Evolutionary conservation across 208 protist genomes (phyloP).

Genomic region (Trypanosomatidae sp.): DNA sequence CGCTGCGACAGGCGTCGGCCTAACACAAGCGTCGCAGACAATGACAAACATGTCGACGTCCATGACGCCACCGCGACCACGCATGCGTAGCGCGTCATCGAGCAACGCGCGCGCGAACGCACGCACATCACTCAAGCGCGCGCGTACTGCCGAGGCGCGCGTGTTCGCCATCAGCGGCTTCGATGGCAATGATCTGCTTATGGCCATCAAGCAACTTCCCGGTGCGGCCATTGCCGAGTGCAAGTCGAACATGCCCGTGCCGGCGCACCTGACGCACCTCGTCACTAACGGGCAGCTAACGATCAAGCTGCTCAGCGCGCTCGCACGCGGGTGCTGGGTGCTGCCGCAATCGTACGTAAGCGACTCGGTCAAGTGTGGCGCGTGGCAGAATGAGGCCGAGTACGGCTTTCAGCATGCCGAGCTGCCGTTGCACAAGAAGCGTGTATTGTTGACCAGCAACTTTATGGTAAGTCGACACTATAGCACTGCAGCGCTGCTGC

Average conservation of each 20-base stretch:
- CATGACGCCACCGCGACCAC: constrained; percentile 2
- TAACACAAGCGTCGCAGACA: background rate
- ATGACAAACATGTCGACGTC: background rate
- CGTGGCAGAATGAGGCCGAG: constrained; percentile 47
- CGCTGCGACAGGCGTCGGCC: background rate
- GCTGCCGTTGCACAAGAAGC: constrained; percentile 51
- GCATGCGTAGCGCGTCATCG: constrained; percentile 16
- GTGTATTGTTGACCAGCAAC: constrained; percentile 35
- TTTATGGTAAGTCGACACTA: constrained; percentile 63
- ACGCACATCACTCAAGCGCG: constrained; percentile 23
- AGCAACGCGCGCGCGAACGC: constrained; percentile 5
- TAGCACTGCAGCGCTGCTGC: constrained; percentile 44
- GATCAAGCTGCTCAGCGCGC: constrained; percentile 74
- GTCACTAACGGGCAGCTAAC: constrained; percentile 80
- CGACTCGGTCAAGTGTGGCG: constrained; percentile 27
- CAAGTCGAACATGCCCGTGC: constrained; percentile 66
- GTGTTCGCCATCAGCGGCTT: constrained; percentile 83
- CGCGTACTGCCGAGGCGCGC: constrained; percentile 58
- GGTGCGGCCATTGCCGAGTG: constrained; percentile 71
- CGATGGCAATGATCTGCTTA: constrained; percentile 38
- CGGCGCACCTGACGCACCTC: constrained; percentile 76
- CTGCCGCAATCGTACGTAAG: constrained; percentile 61
- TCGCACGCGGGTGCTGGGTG: constrained; percentile 82
- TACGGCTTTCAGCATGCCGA: constrained; percentile 81
- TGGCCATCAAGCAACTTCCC: constrained; percentile 48